Evolutionary conservation across 2,329 filamentous ascomycete genomes (phyloP).

Genomic region (Decorospora gaudefroyi): DNA sequence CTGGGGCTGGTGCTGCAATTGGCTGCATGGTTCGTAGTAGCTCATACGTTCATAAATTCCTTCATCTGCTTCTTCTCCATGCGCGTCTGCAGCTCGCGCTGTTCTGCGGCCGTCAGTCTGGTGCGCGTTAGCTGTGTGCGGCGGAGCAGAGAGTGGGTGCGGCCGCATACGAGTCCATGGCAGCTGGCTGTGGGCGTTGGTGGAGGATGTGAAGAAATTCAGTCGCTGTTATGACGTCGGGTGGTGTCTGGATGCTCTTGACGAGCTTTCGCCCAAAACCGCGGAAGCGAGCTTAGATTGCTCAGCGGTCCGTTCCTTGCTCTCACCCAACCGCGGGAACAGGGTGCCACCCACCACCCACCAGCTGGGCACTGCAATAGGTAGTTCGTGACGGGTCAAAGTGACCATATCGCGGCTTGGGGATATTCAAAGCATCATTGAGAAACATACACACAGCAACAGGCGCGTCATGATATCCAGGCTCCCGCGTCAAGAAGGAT

Average conservation of each 20-base stretch:
- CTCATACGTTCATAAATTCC: conserved; percentile 93
- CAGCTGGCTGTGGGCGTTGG: conserved; percentile 3
- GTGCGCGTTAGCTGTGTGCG: conserved; percentile 18
- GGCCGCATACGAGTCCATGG: conserved; percentile 47
- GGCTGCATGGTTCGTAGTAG: neutral
- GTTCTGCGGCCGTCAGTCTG: conserved; percentile 76
- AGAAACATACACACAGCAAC: too few species aligned
- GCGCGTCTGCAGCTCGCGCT: conserved; percentile 89
- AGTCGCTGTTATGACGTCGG: conserved; percentile 18
- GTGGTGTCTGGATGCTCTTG: conserved; percentile 12
- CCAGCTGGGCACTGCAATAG: too few species aligned
- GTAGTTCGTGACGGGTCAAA: too few species aligned
- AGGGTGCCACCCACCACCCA: too few species aligned
- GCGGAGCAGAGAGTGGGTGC: neutral
- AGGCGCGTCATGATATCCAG: too few species aligned
- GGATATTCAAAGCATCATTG: too few species aligned
- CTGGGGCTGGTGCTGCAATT: neutral
- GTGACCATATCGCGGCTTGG: too few species aligned
- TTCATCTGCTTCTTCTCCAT: conserved; percentile 99
- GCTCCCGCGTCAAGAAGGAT: too few species aligned
- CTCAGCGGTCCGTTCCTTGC: conserved; percentile 10
- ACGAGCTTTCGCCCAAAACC: conserved; percentile 32
- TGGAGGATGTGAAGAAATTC: neutral
- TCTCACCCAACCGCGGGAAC: conserved; percentile 9
- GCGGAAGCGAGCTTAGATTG: conserved; percentile 27